Percentiles rank a stretch among this genome's conserved stretches.
Evolutionary conservation across 1,139 yeast species (phyloP).

Genomic region (Scheffersomyces segobiensis): DNA sequence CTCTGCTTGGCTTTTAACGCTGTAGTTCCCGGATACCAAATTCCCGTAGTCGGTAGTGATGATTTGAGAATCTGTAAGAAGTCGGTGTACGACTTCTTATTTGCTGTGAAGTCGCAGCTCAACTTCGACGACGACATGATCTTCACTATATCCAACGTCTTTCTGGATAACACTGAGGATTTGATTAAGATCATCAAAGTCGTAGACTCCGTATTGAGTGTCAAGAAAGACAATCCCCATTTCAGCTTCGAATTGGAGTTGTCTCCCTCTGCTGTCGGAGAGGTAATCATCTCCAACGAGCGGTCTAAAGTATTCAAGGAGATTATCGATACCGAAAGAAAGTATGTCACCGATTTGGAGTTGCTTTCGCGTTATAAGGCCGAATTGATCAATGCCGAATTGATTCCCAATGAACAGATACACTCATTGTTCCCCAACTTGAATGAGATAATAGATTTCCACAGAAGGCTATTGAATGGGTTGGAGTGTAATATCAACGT

Average conservation of each 20-base stretch:
- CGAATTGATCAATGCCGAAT: slow-evolving; percentile 64
- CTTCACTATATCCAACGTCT: slow-evolving; percentile 89
- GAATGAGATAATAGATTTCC: slow-evolving; percentile 83
- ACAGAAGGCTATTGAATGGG: slow-evolving; percentile 84
- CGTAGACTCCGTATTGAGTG: slow-evolving; percentile 61
- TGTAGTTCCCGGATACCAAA: slow-evolving; percentile 37
- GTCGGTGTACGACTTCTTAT: slow-evolving; percentile 85
- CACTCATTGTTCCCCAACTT: slow-evolving; percentile 87
- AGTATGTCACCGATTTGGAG: slow-evolving; percentile 89
- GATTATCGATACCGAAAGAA: slow-evolving; percentile 84
- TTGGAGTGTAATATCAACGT: slow-evolving; percentile 83
- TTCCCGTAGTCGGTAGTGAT: slow-evolving; percentile 63
- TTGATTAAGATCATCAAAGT: slow-evolving; percentile 71
- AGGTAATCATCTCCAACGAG: slow-evolving; percentile 45
- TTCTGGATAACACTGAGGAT: slow-evolving; percentile 79
- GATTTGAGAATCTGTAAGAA: slow-evolving; percentile 85
- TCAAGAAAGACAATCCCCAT: slow-evolving; percentile 24
- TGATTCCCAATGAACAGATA: slow-evolving; percentile 76
- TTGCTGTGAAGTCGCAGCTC: slow-evolving; percentile 80
- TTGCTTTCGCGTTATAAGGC: slow-evolving; percentile 64
- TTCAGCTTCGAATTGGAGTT: slow-evolving; percentile 2
- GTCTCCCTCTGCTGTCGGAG: slow-evolving; percentile 15
- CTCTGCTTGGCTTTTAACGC: slow-evolving; percentile 80
- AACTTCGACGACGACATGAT: slow-evolving; percentile 71
- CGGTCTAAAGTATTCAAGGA: slow-evolving; percentile 82